A percentile compares a stretch with the other conserved stretches of the same genome.
These are phyloP conservation scores for Salvia hispanica DNA, from an alignment of 257 asterid species.

Conservation along the genomic window DNA sequence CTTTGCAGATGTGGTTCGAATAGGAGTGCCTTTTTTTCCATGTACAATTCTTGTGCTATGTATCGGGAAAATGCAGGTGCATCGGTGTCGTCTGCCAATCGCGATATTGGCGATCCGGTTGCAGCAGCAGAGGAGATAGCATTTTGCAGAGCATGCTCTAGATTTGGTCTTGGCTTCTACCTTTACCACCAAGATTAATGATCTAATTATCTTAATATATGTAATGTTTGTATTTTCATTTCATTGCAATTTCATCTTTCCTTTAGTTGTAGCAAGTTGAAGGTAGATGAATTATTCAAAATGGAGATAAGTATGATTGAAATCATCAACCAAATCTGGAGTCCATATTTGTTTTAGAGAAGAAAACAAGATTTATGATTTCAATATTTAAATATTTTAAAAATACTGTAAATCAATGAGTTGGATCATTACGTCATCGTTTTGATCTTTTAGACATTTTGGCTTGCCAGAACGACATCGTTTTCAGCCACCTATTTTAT, in stretches of 20 bases:
- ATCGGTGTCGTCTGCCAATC: conserved; percentile 59
- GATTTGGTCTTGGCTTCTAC: conserved; percentile 94
- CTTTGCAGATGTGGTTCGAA: neutral
- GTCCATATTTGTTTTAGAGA: no score
- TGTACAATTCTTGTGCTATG: conserved; percentile 7
- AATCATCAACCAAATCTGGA: no score
- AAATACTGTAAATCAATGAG: no score
- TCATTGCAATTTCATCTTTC: neutral
- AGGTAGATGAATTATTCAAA: neutral
- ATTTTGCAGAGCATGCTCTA: conserved; percentile 90
- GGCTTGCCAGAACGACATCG: no score
- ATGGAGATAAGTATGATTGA: no score
- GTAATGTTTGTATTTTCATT: neutral
- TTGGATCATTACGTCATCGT: no score
- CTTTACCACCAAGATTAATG: conserved; percentile 68
- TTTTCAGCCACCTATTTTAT: no score
- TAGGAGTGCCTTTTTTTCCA: neutral
- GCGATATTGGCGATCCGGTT: conserved; percentile 57
- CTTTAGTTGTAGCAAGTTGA: neutral
- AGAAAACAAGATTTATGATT: no score
- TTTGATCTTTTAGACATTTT: no score
- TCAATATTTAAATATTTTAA: no score
- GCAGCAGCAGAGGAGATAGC: conserved; percentile 95
- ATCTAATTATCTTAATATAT: neutral
- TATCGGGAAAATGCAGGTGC: conserved; percentile 55